phyloP scores from a whole-genome alignment of 306 rosid genomes.

The Argentina anserina region DNA sequence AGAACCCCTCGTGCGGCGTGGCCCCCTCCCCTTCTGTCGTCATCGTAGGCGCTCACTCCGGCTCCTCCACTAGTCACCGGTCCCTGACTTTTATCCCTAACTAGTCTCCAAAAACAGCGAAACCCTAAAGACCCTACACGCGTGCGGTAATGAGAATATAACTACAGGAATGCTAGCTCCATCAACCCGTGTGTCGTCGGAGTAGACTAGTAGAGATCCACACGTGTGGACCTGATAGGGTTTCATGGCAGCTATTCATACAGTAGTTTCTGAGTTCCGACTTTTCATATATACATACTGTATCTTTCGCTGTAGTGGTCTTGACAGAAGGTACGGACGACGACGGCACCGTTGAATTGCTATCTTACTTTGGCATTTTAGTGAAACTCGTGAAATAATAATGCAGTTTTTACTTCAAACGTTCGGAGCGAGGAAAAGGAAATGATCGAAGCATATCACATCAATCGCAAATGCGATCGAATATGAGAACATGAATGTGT shows the following conservation, averaged over 20 bases:
- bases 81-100: not conserved
- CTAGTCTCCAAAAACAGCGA: not conserved
- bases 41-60: not conserved
- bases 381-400: not conserved
- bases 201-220: conserved; percentile 17
- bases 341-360: not conserved
- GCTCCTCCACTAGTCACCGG: not conserved
- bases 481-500: conserved; percentile 22
- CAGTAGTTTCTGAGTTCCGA: not conserved
- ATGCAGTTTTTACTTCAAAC: not conserved
- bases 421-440: not conserved
- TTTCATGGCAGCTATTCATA: not conserved
- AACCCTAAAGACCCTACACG: conserved; percentile 17
- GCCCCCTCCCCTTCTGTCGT: conserved; percentile 15
- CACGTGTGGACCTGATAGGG: conserved; percentile 28
- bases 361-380: not conserved
- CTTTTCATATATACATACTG: not conserved
- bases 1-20: conserved; percentile 27
- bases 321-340: not conserved
- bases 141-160: conserved; percentile 4
- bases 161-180: not conserved
- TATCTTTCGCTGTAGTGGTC: not conserved
- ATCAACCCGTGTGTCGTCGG: conserved; percentile 16
- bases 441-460: not conserved
- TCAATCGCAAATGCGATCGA: conserved; percentile 2